Evolutionary conservation across 257 asterid genomes (phyloP).

Genomic region (Ilex aquifolium): DNA sequence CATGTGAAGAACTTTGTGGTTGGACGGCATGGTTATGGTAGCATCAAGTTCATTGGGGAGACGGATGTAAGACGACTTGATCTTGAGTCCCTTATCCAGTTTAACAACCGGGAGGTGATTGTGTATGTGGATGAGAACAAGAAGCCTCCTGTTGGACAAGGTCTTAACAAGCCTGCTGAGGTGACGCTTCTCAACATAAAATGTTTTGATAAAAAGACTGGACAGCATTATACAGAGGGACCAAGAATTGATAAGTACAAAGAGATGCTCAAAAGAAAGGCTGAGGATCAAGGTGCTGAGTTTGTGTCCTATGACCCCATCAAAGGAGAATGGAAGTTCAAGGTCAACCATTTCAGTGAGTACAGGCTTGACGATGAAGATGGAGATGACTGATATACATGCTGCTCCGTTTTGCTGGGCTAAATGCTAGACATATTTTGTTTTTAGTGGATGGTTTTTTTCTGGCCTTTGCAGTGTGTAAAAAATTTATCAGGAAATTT

Average conservation of each 20-base stretch:
- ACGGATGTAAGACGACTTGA: slow-evolving; percentile 61
- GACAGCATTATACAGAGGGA: slow-evolving; percentile 45
- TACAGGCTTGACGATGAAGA: slow-evolving; percentile 29
- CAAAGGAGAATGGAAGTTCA: slow-evolving; percentile 65
- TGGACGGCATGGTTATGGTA: slow-evolving; percentile 56
- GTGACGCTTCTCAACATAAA: slow-evolving; percentile 63
- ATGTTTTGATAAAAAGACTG: slow-evolving; percentile 51
- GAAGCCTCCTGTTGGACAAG: slow-evolving; percentile 60
- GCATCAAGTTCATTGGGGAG: slow-evolving; percentile 63
- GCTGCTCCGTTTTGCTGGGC: too few relatives aligned
- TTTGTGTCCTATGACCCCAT: slow-evolving; percentile 58
- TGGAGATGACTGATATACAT: slow-evolving; percentile 1
- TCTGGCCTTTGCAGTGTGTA: too few relatives aligned
- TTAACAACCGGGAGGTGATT: slow-evolving; percentile 56
- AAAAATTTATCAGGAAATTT: too few relatives aligned
- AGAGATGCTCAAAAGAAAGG: slow-evolving; percentile 47
- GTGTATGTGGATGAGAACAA: slow-evolving; percentile 51
- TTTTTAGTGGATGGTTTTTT: too few relatives aligned
- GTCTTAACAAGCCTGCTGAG: slow-evolving; percentile 68
- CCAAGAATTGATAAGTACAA: slow-evolving; percentile 35
- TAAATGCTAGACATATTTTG: too few relatives aligned
- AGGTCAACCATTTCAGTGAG: slow-evolving; percentile 50
- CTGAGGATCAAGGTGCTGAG: slow-evolving; percentile 55
- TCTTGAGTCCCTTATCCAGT: slow-evolving; percentile 47
- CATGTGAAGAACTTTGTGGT: slow-evolving; percentile 60